Conservation (phyloP, 2,329 filamentous ascomycete species). For the Ceratocystis huliohia region DNA sequence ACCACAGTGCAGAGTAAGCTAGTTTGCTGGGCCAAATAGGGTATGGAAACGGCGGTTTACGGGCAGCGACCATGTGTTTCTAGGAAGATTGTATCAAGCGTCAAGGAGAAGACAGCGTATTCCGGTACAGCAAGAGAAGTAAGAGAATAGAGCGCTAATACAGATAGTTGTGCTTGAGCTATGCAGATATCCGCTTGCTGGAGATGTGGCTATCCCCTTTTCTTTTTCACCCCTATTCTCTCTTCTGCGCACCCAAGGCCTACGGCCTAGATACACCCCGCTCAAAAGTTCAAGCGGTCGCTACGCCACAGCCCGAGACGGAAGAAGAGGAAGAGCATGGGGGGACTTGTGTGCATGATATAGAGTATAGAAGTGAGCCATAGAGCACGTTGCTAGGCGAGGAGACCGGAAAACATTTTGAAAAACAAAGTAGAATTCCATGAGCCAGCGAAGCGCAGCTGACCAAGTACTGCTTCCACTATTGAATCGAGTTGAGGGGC, state of each 20-base stretch:
- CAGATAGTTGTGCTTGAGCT: background rate
- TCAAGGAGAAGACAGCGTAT: background rate
- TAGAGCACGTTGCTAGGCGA: background rate
- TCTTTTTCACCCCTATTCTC: background rate
- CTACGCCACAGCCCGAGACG: background rate
- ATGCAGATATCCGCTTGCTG: background rate
- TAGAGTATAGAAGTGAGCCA: background rate
- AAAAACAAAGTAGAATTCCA: background rate
- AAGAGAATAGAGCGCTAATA: background rate
- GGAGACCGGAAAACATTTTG: background rate
- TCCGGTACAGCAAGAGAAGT: background rate
- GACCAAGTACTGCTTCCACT: background rate
- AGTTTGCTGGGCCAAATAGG: background rate
- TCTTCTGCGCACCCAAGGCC: background rate
- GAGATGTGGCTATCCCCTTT: background rate
- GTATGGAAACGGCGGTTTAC: background rate
- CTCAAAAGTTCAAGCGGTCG: background rate
- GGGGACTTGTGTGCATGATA: background rate
- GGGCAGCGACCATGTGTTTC: background rate
- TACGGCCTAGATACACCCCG: background rate
- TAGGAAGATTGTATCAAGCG: background rate
- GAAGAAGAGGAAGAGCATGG: background rate
- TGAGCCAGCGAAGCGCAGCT: background rate
- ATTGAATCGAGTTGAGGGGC: background rate
- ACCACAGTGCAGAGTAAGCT: background rate